phyloP scores from a whole-genome alignment of 2,329 filamentous ascomycete genomes.

The Fusarium clavum region DNA sequence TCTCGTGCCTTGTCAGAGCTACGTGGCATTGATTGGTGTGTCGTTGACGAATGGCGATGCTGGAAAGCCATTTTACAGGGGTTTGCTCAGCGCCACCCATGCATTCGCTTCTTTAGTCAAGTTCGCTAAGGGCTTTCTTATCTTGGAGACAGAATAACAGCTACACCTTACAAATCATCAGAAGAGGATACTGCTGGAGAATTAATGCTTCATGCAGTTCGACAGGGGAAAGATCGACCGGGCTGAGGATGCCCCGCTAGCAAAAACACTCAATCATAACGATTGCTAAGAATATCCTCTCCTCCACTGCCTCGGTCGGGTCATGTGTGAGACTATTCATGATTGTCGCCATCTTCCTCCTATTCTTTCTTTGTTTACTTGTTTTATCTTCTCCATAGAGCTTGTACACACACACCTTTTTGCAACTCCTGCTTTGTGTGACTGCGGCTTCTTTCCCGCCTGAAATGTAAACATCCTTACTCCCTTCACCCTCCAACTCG shows the following conservation, averaged over 20 bases:
- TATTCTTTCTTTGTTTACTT: constrained; percentile 11
- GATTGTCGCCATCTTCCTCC: constrained; percentile 21
- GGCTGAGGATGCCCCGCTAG: constrained; percentile 20
- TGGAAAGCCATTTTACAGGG: constrained; percentile 22
- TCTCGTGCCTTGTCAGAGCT: constrained; percentile 6
- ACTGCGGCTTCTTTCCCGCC: not conserved
- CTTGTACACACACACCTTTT: not conserved
- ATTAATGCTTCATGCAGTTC: constrained; percentile 1
- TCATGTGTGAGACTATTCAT: constrained; percentile 31
- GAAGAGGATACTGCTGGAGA: accelerated
- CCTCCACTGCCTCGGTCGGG: constrained; percentile 18
- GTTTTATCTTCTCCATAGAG: not conserved
- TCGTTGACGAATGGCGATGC: constrained; percentile 30
- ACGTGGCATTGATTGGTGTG: constrained; percentile 23
- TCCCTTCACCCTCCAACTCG: not conserved
- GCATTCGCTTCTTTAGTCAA: constrained; percentile 22
- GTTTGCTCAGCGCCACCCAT: constrained; percentile 5
- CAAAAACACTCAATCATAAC: constrained; percentile 22
- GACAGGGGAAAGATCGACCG: constrained; percentile 37
- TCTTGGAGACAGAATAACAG: not conserved
- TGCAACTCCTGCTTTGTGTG: not conserved
- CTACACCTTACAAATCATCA: accelerated
- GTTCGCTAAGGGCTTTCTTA: constrained; percentile 23
- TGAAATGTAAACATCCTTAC: constrained; percentile 8
- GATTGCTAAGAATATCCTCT: constrained; percentile 40